Evolutionary conservation across 345 rosid species (phyloP), one percentile per base, ranked within the genome.

Genomic region (Populus tremula): DNA sequence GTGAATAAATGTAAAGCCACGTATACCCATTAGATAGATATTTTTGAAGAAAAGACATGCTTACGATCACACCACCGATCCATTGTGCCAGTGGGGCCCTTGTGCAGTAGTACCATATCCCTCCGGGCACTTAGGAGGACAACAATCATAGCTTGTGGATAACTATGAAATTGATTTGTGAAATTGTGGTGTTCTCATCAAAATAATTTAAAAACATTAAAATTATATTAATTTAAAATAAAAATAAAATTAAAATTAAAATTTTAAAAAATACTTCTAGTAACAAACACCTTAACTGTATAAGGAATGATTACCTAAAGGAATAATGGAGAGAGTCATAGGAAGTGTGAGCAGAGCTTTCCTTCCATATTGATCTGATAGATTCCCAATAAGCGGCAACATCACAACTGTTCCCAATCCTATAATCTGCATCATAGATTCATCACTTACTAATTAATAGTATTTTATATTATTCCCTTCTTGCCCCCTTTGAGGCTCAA

Each of bases 291-390:
- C 27, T 27, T 27, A 27, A 1, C 27, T 27, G 27, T 27, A 16
- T 14, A 13, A 49, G 12, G 33, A 39, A 1, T 1, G 21, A 25
- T 21, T 86, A 88, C 93, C 90, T 5, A 82, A 45, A 6, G 93
- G 96, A 31, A 91, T 41, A 38, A 91, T 79, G 72, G 89, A 70
- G 13, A 81, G 53, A n/a, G 87, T 76, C 83, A 91, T 35, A 2
- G 96, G 96, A n/a, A 90, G 39, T 0, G 93, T 88, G 63, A 91
- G 89, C 83, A 91, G 36, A 45, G 93, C 79, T 75, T 91, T 91
- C 62, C 96, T 83, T 13, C 96, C 96, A 62, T 91, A 86, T 41
- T 71, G 66, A 66, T 91, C 96, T 20, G 96, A 90, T 13, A 91
- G 71, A 69, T 84, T 88, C 66, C 96, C 96, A 0, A 90, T 79